These are phyloP conservation scores for Trichoderma sp. DNA, from an alignment of 2,329 filamentous ascomycete species.

Conservation along the genomic window DNA sequence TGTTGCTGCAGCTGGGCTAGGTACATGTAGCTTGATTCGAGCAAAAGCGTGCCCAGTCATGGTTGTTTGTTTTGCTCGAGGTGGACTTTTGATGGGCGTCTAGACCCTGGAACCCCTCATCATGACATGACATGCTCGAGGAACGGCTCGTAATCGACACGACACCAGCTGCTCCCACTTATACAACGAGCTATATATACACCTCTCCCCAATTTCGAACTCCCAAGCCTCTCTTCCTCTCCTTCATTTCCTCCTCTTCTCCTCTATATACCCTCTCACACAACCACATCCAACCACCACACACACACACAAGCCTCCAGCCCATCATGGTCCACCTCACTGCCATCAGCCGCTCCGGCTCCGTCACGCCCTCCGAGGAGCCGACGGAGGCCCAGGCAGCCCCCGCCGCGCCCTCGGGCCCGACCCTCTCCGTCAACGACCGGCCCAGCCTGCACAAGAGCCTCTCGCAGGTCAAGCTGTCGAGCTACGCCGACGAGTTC, in stretches of 20 bases:
- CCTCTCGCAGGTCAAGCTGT: conserved; percentile 49
- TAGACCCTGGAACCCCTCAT: conserved; percentile 7
- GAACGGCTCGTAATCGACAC: not conserved
- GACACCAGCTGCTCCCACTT: too few relatives aligned
- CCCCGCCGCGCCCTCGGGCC: conserved; percentile 31
- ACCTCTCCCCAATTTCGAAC: not conserved
- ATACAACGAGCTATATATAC: not conserved
- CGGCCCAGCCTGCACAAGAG: conserved; percentile 27
- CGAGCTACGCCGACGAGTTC: conserved; percentile 59
- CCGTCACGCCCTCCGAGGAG: conserved; percentile 21
- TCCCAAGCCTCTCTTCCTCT: not conserved
- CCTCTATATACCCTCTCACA: not conserved
- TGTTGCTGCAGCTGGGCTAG: too few relatives aligned
- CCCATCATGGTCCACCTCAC: conserved; percentile 56
- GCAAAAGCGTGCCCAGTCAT: too few relatives aligned
- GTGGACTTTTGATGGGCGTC: not conserved
- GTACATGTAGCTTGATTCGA: too few relatives aligned
- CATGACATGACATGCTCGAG: not conserved
- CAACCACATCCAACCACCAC: conserved; percentile 21
- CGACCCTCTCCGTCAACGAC: too few relatives aligned
- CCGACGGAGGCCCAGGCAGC: conserved; percentile 28
- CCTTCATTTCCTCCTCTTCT: not conserved
- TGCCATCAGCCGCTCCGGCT: conserved; percentile 44
- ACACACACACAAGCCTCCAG: conserved; percentile 30
- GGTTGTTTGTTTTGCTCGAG: not conserved